Percentiles rank a stretch among this genome's conserved stretches.
Conservation (phyloP, 176 grass and related monocot genomes). For the Elaeis guineensis region DNA sequence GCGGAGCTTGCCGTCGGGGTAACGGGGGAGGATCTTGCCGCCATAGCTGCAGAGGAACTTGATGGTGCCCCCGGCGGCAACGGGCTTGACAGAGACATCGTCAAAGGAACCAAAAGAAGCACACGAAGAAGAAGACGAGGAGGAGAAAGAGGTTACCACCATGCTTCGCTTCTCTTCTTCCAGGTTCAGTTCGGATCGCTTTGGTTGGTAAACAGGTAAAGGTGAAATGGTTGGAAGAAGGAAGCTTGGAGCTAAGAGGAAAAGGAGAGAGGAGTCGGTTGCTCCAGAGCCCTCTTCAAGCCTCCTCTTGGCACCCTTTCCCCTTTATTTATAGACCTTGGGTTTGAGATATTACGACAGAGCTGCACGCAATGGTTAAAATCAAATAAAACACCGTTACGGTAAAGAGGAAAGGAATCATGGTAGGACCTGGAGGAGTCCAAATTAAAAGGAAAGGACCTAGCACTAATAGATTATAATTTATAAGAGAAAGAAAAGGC, state of each 20-base stretch:
- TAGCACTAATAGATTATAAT: no score
- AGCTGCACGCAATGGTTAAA: no score
- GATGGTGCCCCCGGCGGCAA: neutral
- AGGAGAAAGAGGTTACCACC: neutral
- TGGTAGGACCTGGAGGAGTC: no score
- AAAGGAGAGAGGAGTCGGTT: neutral
- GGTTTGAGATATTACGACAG: neutral
- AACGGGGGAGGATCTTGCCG: slow-evolving; percentile 67
- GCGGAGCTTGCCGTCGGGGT: slow-evolving; percentile 57
- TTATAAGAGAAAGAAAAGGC: no score
- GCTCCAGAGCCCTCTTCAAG: neutral
- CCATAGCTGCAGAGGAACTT: slow-evolving; percentile 86
- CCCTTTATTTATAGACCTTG: neutral
- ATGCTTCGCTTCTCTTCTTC: neutral
- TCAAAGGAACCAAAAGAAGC: slow-evolving; percentile 7
- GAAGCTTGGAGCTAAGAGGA: neutral
- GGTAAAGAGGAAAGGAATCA: no score
- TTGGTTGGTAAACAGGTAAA: neutral
- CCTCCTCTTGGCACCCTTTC: neutral
- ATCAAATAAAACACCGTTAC: no score
- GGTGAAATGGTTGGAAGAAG: neutral
- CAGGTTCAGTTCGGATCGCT: no score
- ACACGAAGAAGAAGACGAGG: slow-evolving; percentile 1
- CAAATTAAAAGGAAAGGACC: no score
- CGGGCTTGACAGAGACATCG: neutral